Evolutionary conservation across 2,329 filamentous ascomycete species (phyloP).

Genomic region (Penicillium fuscoglaucum): DNA sequence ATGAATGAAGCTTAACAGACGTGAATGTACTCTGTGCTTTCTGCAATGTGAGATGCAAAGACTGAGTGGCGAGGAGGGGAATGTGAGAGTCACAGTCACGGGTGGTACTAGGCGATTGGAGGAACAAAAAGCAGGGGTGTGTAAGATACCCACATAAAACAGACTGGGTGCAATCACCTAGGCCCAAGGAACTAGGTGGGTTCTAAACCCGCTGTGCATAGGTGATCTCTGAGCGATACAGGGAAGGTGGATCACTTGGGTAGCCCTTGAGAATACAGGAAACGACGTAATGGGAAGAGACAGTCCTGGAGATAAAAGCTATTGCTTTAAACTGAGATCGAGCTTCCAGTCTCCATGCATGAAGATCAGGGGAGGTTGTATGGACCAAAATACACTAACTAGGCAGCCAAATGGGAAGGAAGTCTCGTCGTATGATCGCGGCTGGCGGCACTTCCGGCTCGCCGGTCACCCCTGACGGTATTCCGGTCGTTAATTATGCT

Average conservation of each 20-base stretch:
- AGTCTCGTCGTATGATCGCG: slow-evolving; percentile 35
- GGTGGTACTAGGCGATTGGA: slow-evolving; percentile 11
- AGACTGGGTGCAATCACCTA: slow-evolving; percentile 6
- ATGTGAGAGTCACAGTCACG: slow-evolving; percentile 11
- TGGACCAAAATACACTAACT: not conserved
- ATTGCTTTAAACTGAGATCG: not conserved
- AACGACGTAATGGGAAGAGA: not conserved
- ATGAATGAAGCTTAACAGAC: not conserved
- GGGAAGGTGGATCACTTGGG: slow-evolving; percentile 9
- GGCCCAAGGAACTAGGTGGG: slow-evolving; percentile 13
- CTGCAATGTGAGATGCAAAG: slow-evolving; percentile 3
- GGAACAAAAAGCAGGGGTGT: slow-evolving; percentile 9
- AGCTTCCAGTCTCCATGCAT: slow-evolving; percentile 7
- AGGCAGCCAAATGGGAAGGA: slow-evolving; percentile 4
- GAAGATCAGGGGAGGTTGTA: slow-evolving; percentile 9
- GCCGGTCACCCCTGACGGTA: slow-evolving; percentile 9
- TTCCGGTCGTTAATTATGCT: slow-evolving; percentile 1
- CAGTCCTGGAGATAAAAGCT: not conserved
- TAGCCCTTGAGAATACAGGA: not conserved
- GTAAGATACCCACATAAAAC: slow-evolving; percentile 15
- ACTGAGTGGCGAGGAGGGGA: slow-evolving; percentile 6
- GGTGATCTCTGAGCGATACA: slow-evolving; percentile 11
- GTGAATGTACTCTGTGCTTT: not conserved
- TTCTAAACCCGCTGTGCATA: slow-evolving; percentile 10
- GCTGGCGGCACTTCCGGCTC: slow-evolving; percentile 31